phyloP scores from a whole-genome alignment of 2,329 filamentous ascomycete species.

The Leptographium wingfieldii region DNA sequence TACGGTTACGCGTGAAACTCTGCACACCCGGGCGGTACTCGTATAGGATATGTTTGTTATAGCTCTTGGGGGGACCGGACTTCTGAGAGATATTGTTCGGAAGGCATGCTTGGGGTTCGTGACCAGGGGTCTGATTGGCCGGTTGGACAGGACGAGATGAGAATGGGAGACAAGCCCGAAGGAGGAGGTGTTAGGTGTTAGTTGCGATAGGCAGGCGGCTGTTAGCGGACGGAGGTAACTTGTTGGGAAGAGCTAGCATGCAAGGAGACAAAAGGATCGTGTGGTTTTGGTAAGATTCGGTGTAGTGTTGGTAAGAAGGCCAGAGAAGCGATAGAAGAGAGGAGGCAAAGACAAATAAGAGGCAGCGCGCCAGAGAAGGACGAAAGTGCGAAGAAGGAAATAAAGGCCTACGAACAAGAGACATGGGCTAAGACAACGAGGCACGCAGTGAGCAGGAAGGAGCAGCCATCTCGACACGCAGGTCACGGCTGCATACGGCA shows the following conservation, averaged over 20 bases:
- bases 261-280: neutral
- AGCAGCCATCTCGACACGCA: neutral
- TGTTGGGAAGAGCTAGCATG: neutral
- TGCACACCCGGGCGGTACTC: neutral
- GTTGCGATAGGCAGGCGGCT: neutral
- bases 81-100: neutral
- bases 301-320: neutral
- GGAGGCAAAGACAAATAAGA: neutral
- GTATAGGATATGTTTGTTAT: neutral
- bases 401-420: neutral
- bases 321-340: neutral
- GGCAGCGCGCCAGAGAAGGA: neutral
- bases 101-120: neutral
- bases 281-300: neutral
- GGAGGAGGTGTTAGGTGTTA: neutral
- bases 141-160: neutral
- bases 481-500: neutral
- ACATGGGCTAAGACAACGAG: neutral
- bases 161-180: neutral
- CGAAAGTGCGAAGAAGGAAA: neutral
- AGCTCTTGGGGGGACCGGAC: neutral
- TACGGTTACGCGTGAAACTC: neutral
- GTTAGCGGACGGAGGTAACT: neutral
- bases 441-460: neutral
- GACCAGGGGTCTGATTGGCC: neutral